These are phyloP conservation scores for Priceomyces castillae DNA, from an alignment of 805 yeast species.

Conservation along the genomic window DNA sequence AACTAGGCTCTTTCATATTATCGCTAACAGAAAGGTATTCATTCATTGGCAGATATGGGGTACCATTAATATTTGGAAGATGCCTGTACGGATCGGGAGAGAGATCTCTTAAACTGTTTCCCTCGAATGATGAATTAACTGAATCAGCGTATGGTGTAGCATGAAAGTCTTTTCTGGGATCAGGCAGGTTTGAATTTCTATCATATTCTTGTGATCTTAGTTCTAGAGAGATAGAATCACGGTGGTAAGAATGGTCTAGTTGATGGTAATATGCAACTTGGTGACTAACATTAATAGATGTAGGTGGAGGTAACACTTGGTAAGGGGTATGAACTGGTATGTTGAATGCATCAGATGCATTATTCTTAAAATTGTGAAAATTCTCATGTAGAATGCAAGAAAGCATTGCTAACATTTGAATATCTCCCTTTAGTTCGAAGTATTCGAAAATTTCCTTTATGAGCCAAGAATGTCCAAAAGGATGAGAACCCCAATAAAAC, in stretches of 20 bases:
- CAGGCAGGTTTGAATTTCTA: background rate
- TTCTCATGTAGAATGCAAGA: slow-evolving; percentile 66
- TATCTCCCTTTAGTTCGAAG: slow-evolving; percentile 61
- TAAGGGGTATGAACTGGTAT: slow-evolving; percentile 51
- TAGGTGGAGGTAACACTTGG: slow-evolving; percentile 31
- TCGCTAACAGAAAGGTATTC: background rate
- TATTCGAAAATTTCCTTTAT: slow-evolving; percentile 58
- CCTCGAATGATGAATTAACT: slow-evolving; percentile 15
- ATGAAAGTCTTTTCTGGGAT: background rate
- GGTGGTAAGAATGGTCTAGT: background rate
- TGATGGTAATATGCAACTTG: slow-evolving; percentile 6
- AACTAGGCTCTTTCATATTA: slow-evolving; percentile 2
- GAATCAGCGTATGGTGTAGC: slow-evolving; percentile 15
- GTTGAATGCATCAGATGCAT: slow-evolving; percentile 20
- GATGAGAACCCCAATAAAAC: slow-evolving; percentile 79
- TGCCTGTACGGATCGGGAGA: slow-evolving; percentile 16
- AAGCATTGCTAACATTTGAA: slow-evolving; percentile 90
- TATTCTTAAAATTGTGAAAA: slow-evolving; percentile 16
- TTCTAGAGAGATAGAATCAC: slow-evolving; percentile 4
- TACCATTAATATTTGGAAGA: background rate
- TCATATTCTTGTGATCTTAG: background rate
- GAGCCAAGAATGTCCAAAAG: slow-evolving; percentile 69
- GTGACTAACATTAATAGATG: slow-evolving; percentile 15
- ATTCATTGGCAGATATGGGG: slow-evolving; percentile 1
- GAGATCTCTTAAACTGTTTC: slow-evolving; percentile 11